Conservation (phyloP, 768 basidiomycete species). For the Phlegmacium glaucopus region DNA sequence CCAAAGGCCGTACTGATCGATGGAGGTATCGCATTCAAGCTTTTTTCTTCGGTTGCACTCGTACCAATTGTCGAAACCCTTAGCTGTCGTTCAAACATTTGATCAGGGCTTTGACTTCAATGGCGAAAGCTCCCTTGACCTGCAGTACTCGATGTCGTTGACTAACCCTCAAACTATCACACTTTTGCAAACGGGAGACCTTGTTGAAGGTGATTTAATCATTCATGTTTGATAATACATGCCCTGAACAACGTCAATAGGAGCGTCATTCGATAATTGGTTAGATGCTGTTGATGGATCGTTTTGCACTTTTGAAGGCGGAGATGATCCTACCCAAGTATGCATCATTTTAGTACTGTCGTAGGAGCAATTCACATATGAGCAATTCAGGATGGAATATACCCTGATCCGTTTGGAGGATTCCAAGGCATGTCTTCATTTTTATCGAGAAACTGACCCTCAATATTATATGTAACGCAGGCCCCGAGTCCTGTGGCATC, state of each 20-base stretch:
- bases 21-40: constrained; percentile 14
- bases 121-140: constrained; percentile 57
- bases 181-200: constrained; percentile 43
- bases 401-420: constrained; percentile 28
- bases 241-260: constrained; percentile 15
- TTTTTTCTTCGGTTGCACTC: not conserved
- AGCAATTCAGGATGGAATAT: constrained; percentile 24
- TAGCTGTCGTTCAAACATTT: constrained; percentile 42
- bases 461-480: constrained; percentile 10
- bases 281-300: constrained; percentile 44
- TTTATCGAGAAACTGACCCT: not conserved
- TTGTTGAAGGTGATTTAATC: constrained; percentile 30
- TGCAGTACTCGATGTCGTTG: constrained; percentile 54
- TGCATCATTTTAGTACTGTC: constrained; percentile 9
- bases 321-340: constrained; percentile 34
- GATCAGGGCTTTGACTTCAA: constrained; percentile 42
- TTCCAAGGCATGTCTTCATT: constrained; percentile 23
- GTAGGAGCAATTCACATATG: not conserved
- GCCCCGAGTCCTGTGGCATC: constrained; percentile 36
- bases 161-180: constrained; percentile 36
- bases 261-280: constrained; percentile 46
- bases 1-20: constrained; percentile 28
- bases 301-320: constrained; percentile 45
- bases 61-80: not conserved
- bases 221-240: not conserved